phyloP scores from a whole-genome alignment of 192 early-diverging fungal genomes.

The Kickxella alabastrina region DNA sequence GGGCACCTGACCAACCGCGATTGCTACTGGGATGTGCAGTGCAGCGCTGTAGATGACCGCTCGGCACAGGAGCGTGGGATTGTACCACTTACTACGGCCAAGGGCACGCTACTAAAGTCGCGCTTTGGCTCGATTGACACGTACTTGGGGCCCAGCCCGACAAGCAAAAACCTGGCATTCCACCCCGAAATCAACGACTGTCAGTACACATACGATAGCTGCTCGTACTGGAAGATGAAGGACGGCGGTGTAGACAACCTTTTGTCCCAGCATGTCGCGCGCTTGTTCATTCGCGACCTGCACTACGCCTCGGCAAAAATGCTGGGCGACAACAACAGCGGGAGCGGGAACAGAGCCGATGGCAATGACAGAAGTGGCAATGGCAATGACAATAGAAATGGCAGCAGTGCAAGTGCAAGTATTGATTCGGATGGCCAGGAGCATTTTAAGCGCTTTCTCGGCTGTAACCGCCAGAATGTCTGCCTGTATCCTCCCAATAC shows the following conservation, averaged over 20 bases:
- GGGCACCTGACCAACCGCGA: conserved; percentile 94
- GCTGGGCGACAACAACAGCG: conserved; percentile 57
- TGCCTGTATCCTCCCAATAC: conserved; percentile 97
- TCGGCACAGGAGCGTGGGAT: conserved; percentile 84
- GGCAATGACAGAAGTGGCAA: background rate
- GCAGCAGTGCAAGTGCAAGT: background rate
- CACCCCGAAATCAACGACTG: conserved; percentile 90
- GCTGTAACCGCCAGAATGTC: conserved; percentile 96
- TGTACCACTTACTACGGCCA: conserved; percentile 68
- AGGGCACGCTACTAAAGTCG: conserved; percentile 84
- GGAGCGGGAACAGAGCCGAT: background rate
- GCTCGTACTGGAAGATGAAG: conserved; percentile 68
- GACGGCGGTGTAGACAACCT: conserved; percentile 79
- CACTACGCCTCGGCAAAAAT: conserved; percentile 85
- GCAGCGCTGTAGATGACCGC: conserved; percentile 87
- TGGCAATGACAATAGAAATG: conserved; percentile 51
- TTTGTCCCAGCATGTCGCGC: conserved; percentile 87
- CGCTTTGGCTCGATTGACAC: conserved; percentile 91
- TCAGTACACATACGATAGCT: conserved; percentile 70
- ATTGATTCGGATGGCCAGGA: conserved; percentile 68
- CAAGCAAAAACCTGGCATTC: conserved; percentile 53
- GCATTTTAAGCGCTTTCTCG: conserved; percentile 98
- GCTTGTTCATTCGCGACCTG: conserved; percentile 95
- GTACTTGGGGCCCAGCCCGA: conserved; percentile 65
- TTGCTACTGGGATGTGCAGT: conserved; percentile 96